Percentiles rank a stretch among this genome's conserved stretches.
phyloP scores from a whole-genome alignment of 345 rosid genomes.

The Lepidium aucheri region DNA sequence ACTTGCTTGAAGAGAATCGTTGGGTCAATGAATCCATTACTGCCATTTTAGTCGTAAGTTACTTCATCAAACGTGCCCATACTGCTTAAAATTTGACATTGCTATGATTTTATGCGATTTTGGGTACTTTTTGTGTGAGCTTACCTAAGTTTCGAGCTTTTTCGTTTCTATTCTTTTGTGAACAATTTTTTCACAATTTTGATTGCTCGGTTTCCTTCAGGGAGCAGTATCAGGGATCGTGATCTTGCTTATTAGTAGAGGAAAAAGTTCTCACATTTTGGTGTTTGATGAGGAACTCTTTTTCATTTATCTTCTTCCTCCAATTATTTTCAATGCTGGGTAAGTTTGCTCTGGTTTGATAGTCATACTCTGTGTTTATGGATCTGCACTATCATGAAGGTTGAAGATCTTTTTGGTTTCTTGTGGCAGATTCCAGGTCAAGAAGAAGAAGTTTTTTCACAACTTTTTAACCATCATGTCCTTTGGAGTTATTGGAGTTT shows the following conservation, averaged over 20 bases:
- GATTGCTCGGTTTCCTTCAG: slow-evolving; percentile 24
- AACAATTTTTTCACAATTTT: background rate
- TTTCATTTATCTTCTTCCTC: slow-evolving; percentile 94
- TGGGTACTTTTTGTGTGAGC: background rate
- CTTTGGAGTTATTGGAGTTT: slow-evolving; percentile 73
- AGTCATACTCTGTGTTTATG: background rate
- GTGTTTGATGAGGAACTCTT: slow-evolving; percentile 72
- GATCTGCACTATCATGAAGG: background rate
- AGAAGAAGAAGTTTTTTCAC: slow-evolving; percentile 89
- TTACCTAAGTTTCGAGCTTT: background rate
- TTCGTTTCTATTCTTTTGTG: background rate
- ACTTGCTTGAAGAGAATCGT: slow-evolving; percentile 75
- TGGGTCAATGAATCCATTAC: slow-evolving; percentile 94
- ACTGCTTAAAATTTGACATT: background rate
- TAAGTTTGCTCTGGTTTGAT: slow-evolving; percentile 20
- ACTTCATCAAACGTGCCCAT: background rate
- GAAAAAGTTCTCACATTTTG: slow-evolving; percentile 69
- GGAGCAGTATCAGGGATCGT: slow-evolving; percentile 54
- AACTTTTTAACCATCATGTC: slow-evolving; percentile 75
- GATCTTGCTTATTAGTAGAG: slow-evolving; percentile 57
- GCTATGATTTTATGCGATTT: background rate
- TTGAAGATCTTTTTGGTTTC: background rate
- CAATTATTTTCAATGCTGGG: slow-evolving; percentile 97
- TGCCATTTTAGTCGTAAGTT: slow-evolving; percentile 66
- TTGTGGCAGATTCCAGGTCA: slow-evolving; percentile 72